Base-by-base conservation (phyloP, 2,329 filamentous ascomycete species). In the Talaromyces sp. region DNA sequence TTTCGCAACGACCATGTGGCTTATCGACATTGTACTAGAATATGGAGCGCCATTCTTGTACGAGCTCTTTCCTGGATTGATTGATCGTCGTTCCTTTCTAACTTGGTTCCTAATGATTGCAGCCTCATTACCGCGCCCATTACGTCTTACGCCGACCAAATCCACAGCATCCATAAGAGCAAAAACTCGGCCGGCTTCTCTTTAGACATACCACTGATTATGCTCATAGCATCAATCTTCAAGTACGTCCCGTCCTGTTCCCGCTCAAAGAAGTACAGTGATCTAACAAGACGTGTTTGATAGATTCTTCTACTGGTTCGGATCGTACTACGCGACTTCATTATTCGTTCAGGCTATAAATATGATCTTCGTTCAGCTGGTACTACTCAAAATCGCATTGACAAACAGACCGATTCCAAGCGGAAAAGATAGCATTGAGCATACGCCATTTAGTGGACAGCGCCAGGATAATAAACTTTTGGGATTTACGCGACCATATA, bases 71-170 rank as follows among this genome's bases (percentile, higher is more conserved):
- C 31, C 50, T 21, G n/a, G 18, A 58, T 54, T 35, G 50, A 54
- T n/a, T 18, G 18, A 31, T 28, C n/a, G 18, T 31, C 44, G 28
- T 18, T 39, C 14, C 25, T 44, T 37, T 50, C 55, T 63, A 59
- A 63, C 35, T 3, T n/a, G 28, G 18, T 25, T n/a, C 8, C 23
- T 6, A 4, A 42, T 23, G 46, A 8, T 44, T 12, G 63, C 69
- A 86, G 83, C 73, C 81, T 88, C 65, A 79, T 87, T 59, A 81
- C 84, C 8, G 87, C 85, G 7, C 86, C 86, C 8, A 75, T 88
- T 64, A 88, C 85, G 57, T 86, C 84, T 67, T 88, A 88, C 76
- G 82, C 84, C 65, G 86, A 88, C 73, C 86, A 88, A 71, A 88
- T 88, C 71, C 81, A 85, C 72, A 84, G 82, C 67, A 88, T 88